Evolutionary conservation across 2,329 filamentous ascomycete genomes (phyloP), one percentile per base, ranked within the genome.

Genomic region (Cladorrhinum sp.): DNA sequence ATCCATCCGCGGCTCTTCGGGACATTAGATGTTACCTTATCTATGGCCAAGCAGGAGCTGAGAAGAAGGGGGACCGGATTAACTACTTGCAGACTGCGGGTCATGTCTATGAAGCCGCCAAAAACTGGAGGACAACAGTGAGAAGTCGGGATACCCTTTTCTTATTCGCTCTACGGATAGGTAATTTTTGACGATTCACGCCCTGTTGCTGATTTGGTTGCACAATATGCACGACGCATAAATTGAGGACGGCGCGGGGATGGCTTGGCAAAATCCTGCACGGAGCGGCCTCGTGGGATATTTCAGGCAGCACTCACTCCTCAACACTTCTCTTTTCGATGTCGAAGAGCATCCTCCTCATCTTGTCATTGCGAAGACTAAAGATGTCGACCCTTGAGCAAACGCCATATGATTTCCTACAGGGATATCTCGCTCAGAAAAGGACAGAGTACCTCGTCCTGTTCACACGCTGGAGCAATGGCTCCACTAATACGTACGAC

Each of bases 371-470:
- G 41, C 16, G n/a, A 16, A 4, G 5, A 10, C 16, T 18, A 12
- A 45, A 45, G 20, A 45, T 45, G 41, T 20, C 41, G 20, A 18
- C 41, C 16, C n/a, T 18, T 2, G 16, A 18, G 41, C 27, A 6
- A 32, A 36, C 32, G 41, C 16, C 41, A 20, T 45, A 45, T n/a
- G n/a, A 18, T 18, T 45, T 45, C n/a, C 41, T 60, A 20, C 2
- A 4, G 2, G 13, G 0, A 2, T 58, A 63, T 12, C 49, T 61
- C 20, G 3, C 25, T 5, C 13, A 50, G 18, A 41, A 50, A 50
- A 56, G 58, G 23, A 1, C 45, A 2, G 57, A 64, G 16, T 64
- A 64, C 51, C 48, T 29, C 32, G 10, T 2, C 1, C 48, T 62
- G 8, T 36, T 12, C 32, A 36, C 10, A 16, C 32, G 12, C 7